A percentile compares a stretch with the other conserved stretches of the same genome.
Conservation (phyloP, 805 yeast species). For the Candida ipomoeae region DNA sequence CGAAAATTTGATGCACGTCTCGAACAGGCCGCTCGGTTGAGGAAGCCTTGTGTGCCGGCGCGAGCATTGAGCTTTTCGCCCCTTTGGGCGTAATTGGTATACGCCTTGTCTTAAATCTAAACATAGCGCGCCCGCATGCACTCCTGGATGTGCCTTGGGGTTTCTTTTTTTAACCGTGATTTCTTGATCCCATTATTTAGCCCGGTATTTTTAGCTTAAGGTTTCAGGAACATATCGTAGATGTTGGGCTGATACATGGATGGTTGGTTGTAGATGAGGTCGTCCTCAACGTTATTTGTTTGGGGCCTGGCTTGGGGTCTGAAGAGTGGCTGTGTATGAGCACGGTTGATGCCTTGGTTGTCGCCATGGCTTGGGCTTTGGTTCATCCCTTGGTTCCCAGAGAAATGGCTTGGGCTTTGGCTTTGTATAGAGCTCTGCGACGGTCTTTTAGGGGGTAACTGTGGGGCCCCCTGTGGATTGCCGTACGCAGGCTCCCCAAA, state of each 20-base stretch:
- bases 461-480: constrained; percentile 6
- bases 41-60: constrained; percentile 1
- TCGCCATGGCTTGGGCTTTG: neutral
- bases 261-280: constrained; percentile 32
- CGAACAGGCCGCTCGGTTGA: neutral
- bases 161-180: neutral
- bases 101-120: neutral
- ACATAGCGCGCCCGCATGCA: constrained; percentile 2
- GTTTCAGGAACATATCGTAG: constrained; percentile 34
- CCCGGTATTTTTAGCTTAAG: neutral
- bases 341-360: constrained; percentile 1
- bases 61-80: neutral
- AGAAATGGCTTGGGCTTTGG: neutral
- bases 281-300: constrained; percentile 5
- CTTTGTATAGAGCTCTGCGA: constrained; percentile 10
- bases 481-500: neutral
- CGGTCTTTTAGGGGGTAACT: constrained; percentile 21
- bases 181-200: neutral
- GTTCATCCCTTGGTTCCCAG: too few relatives aligned
- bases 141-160: neutral
- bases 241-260: constrained; percentile 46
- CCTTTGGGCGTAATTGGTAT: neutral
- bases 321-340: constrained; percentile 1
- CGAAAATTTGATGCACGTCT: constrained; percentile 2
- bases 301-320: neutral